These are phyloP conservation scores for Penicillium nordicum DNA, from an alignment of 2,329 filamentous ascomycete genomes.

Conservation along the genomic window DNA sequence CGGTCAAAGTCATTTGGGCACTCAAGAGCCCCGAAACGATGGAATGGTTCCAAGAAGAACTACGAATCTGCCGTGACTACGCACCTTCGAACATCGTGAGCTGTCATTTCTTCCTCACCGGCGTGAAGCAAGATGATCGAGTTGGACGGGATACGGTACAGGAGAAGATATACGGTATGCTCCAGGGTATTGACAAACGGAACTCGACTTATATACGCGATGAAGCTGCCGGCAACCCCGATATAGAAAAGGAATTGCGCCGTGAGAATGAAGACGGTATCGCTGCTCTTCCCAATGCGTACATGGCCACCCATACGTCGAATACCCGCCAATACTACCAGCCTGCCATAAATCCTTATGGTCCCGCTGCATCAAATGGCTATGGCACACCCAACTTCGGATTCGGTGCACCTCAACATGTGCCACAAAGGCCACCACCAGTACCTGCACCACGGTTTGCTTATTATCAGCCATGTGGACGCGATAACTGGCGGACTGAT, in stretches of 20 bases:
- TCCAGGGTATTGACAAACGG: slow-evolving; percentile 81
- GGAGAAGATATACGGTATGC: slow-evolving; percentile 82
- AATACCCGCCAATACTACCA: slow-evolving; percentile 21
- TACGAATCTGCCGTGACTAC: slow-evolving; percentile 84
- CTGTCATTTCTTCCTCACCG: slow-evolving; percentile 93
- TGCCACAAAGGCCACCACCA: slow-evolving; percentile 75
- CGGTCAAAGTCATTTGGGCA: slow-evolving; percentile 90
- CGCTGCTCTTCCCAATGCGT: slow-evolving; percentile 67
- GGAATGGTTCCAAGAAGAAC: slow-evolving; percentile 96
- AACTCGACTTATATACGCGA: slow-evolving; percentile 79
- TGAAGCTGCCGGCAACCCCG: slow-evolving; percentile 73
- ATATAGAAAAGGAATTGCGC: slow-evolving; percentile 75
- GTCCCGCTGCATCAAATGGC: not conserved
- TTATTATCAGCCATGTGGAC: slow-evolving; percentile 58
- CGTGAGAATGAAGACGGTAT: slow-evolving; percentile 81
- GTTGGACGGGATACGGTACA: slow-evolving; percentile 74
- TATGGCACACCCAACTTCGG: slow-evolving; percentile 55
- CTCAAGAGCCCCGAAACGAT: slow-evolving; percentile 87
- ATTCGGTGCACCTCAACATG: slow-evolving; percentile 77
- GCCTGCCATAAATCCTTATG: slow-evolving; percentile 5
- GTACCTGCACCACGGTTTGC: slow-evolving; percentile 86
- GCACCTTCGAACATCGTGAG: slow-evolving; percentile 85
- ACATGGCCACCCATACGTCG: slow-evolving; percentile 24
- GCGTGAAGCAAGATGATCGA: slow-evolving; percentile 58
- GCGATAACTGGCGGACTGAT: slow-evolving; percentile 83